These are phyloP conservation scores for Heliamphora exappendiculata DNA, from an alignment of 148 eudicot species.

Conservation along the genomic window DNA sequence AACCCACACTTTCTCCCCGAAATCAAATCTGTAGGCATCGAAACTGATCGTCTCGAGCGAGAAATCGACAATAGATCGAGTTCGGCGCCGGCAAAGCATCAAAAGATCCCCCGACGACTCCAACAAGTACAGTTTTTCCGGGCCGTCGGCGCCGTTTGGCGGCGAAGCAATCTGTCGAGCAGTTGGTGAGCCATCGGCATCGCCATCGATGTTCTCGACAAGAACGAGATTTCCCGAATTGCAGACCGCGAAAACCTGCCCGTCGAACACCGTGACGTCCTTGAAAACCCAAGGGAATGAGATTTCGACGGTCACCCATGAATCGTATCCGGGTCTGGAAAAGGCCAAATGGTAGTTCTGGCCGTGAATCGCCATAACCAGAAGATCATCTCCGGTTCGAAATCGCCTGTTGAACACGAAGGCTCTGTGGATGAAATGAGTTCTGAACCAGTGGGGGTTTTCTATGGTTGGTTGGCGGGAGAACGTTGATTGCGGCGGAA, in stretches of 20 bases:
- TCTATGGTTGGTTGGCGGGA: neutral
- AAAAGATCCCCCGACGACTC: slow-evolving; percentile 14
- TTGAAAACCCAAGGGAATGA: neutral
- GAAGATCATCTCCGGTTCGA: neutral
- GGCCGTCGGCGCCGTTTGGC: neutral
- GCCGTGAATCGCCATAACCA: slow-evolving; percentile 6
- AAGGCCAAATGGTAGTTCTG: neutral
- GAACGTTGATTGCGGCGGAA: slow-evolving; percentile 4
- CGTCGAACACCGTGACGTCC: neutral
- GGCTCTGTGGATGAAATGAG: slow-evolving; percentile 11
- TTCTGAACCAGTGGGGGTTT: neutral
- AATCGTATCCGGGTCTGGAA: neutral
- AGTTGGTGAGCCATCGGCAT: neutral
- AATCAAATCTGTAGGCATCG: slow-evolving; percentile 12
- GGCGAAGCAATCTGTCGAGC: neutral
- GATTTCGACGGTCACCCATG: slow-evolving; percentile 3
- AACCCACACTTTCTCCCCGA: neutral
- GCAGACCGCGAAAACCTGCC: neutral
- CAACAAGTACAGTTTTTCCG: slow-evolving; percentile 4
- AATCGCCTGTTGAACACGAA: neutral
- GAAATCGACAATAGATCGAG: neutral
- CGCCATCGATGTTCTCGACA: neutral
- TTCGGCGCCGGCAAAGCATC: neutral
- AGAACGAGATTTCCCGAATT: slow-evolving; percentile 1
- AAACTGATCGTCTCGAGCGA: neutral